Base-by-base conservation (phyloP, 805 yeast species). In the Ogataea degrootiae region DNA sequence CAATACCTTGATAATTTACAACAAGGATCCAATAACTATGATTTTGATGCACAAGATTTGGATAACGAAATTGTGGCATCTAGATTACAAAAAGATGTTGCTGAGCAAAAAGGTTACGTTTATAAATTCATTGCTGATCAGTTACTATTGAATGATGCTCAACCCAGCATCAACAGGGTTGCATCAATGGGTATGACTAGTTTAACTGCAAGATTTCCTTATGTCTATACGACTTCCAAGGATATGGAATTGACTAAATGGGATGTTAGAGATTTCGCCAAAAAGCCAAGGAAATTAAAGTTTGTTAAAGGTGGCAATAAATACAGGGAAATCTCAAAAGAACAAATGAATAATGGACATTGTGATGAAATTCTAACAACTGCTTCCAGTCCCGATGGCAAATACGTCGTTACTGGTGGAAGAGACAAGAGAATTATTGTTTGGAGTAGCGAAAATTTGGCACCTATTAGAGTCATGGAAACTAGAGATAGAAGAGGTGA, bases 391-490 rank as follows among this genome's bases (percentile, higher is more conserved):
- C 85, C 92, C 6, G 94, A 90, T 66, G 97, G 97, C 17, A 84
- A 77, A 56, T 88, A 74, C 61, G 86, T 94, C 11, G 96, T 87
- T 8, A 91, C 97, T 2, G 99, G 98, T 47, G 96, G 97, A 42
- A 74, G 73, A 45, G 97, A 91, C 67, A 80, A 82, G 50, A 76
- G 90, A 53, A 74, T 94, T 45, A 78, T 88, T 35, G 81, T 94
- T 34, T 92, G 96, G 96, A 85, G 91, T 51, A 73, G 85, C 19
- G 95, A 89, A 61, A 82, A 80, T 49, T 69, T 94, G 52, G 72
- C 89, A 19, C 83, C 91, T 44, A 69, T 88, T 44, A 83, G 87
- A 58, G 91, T 85, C 15, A 71, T 94, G 51, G 91, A 85, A 49
- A 84, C 94, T 1, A 78, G 75, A 44, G 87, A 82, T 57, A 76